Evolutionary conservation across 805 yeast genomes (phyloP), one percentile per base, ranked within the genome.

Genomic region (Candida pseudofarinosa): DNA sequence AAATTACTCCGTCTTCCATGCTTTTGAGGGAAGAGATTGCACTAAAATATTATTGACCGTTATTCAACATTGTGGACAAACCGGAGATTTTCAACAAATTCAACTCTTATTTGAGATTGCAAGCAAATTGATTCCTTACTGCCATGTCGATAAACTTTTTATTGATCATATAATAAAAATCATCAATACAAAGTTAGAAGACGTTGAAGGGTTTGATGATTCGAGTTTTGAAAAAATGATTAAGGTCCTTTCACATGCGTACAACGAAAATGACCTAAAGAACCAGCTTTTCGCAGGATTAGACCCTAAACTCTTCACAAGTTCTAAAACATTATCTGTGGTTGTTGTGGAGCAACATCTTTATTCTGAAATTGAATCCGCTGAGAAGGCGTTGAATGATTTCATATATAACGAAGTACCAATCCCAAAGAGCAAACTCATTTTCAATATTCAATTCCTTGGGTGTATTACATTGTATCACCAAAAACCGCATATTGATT

Each of bases 401-500:
- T 51, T 65, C 15, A 55, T 70, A 44, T 53, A 59, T 26, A 62
- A 61, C 45, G 71, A 69, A 41, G 59, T 68, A 6, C 53, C 66
- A 37, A 60, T 67, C 20, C 31, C 43, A 19, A 33, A 41, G 26
- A 38, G 42, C 52, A 43, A 20, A 46, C 56, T 31, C 13, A 46
- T 64, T 1, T 74, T 71, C 50, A 61, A 62, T 35, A 56, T 67
- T 34, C 71, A 70, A 31, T 74, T 75, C 33, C 55, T 81, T 40
- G 85, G 83, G 3, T 70, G 71, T 44, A 63, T 77, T 23, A 74
- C n/a, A 63, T 65, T 42, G 44, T 58, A 4, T 49, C 55, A 36
- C 42, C 59, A 58, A 28, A 50, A 73, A 31, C 53, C 59, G 3
- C 47, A 63, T 3, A 50, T 67, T 16, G 56, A 65, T 3, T 50